Evolutionary conservation across 306 rosid species (phyloP).

Genomic region (Malus sylvestris): DNA sequence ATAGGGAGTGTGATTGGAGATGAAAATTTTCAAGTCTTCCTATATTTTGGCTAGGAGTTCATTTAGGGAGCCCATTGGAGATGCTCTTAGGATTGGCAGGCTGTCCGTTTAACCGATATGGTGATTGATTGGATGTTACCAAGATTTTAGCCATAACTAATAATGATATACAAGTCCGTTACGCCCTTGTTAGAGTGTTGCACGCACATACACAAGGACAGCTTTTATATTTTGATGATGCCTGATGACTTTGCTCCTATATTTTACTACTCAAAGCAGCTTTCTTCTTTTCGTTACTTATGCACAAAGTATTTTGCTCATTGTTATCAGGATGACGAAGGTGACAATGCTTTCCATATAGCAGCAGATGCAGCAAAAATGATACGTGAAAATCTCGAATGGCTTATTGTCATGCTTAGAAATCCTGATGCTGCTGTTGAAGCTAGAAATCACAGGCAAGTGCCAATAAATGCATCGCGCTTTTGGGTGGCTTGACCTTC

Average conservation of each 20-base stretch:
- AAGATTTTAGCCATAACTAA: background rate
- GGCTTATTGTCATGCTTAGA: conserved; percentile 87
- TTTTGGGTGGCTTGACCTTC: conserved; percentile 3
- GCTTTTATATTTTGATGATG: background rate
- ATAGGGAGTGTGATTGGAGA: no score
- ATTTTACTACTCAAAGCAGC: background rate
- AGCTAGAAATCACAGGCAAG: conserved; percentile 90
- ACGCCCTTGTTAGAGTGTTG: background rate
- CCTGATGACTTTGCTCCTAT: background rate
- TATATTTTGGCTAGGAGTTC: no score
- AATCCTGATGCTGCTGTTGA: conserved; percentile 81
- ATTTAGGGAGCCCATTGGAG: no score
- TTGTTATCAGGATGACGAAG: conserved; percentile 79
- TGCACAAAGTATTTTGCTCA: background rate
- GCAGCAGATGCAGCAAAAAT: conserved; percentile 93
- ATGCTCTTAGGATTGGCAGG: background rate
- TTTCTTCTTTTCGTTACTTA: background rate
- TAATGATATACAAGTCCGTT: background rate
- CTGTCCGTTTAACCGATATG: background rate
- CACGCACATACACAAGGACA: background rate
- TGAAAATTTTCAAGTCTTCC: no score
- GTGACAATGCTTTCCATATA: conserved; percentile 92
- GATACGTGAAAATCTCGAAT: conserved; percentile 94
- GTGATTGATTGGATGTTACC: background rate
- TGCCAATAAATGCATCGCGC: conserved; percentile 6